Percentiles rank a stretch among this genome's conserved stretches.
Conservation (phyloP, 2,329 filamentous ascomycete species). For the Emmonsia crescens region DNA sequence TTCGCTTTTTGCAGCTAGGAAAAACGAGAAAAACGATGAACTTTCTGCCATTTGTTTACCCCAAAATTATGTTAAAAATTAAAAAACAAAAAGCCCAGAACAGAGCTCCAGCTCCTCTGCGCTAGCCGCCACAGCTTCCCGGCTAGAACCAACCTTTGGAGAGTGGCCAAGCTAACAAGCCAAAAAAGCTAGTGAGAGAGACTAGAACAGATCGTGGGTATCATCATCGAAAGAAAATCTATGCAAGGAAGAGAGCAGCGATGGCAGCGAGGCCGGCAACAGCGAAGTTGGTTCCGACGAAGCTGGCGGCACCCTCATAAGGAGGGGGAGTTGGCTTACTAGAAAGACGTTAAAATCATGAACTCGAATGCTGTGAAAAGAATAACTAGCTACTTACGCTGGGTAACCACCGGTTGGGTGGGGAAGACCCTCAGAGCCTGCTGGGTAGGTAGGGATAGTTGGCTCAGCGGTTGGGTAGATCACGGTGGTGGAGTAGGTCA, state of each 20-base stretch:
- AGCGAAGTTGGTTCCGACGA: constrained; percentile 20
- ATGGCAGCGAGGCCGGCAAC: constrained; percentile 21
- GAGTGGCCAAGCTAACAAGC: neutral
- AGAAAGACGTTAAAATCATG: neutral
- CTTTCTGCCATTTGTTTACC: constrained; percentile 5
- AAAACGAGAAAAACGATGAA: neutral
- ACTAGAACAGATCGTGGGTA: constrained; percentile 12
- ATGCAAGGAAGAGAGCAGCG: constrained; percentile 22
- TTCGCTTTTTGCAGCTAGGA: neutral
- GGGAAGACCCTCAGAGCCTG: constrained; percentile 10
- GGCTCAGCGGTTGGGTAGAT: constrained; percentile 9
- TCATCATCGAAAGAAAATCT: constrained; percentile 17
- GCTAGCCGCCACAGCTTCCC: neutral
- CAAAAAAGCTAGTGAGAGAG: neutral
- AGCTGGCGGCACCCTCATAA: constrained; percentile 22
- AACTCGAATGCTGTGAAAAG: too few species aligned
- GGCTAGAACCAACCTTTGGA: neutral
- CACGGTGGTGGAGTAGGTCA: constrained; percentile 12
- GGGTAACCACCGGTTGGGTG: constrained; percentile 2
- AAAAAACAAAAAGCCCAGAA: constrained; percentile 3
- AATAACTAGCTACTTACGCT: constrained; percentile 1
- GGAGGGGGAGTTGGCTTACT: constrained; percentile 10
- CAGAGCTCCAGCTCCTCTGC: neutral
- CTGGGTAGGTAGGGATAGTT: constrained; percentile 1
- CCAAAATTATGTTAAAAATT: neutral